These are phyloP conservation scores for Aspergillus steynii DNA, from an alignment of 495 filamentous ascomycete species.

Conservation along the genomic window DNA sequence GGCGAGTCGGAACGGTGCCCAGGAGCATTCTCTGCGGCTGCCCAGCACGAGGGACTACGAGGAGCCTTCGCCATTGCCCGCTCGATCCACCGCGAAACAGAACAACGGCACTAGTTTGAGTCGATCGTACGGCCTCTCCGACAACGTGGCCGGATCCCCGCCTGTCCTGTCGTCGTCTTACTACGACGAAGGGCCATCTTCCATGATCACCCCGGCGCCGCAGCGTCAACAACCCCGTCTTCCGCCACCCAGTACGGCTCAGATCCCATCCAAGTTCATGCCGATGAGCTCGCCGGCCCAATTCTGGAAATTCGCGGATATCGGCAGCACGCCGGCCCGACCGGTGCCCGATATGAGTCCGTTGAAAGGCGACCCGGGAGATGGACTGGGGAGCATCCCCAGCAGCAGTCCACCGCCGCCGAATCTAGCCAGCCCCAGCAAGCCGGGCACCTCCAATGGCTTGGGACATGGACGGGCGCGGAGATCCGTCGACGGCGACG, in stretches of 20 bases:
- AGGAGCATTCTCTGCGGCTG: slow-evolving; percentile 38
- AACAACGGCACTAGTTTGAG: slow-evolving; percentile 51
- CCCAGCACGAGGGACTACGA: slow-evolving; percentile 48
- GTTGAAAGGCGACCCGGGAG: slow-evolving; percentile 50
- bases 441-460: slow-evolving; percentile 42
- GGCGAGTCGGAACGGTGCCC: slow-evolving; percentile 32
- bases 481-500: slow-evolving; percentile 35
- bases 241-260: slow-evolving; percentile 84
- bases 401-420: slow-evolving; percentile 66
- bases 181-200: slow-evolving; percentile 54
- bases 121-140: slow-evolving; percentile 57
- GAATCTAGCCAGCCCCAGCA: slow-evolving; percentile 48
- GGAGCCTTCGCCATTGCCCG: slow-evolving; percentile 55
- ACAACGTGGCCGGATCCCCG: slow-evolving; percentile 61
- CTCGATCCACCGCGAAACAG: slow-evolving; percentile 51
- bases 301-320: slow-evolving; percentile 83
- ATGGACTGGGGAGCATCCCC: slow-evolving; percentile 53
- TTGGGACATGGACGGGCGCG: slow-evolving; percentile 32
- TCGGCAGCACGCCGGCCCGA: slow-evolving; percentile 76
- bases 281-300: slow-evolving; percentile 94
- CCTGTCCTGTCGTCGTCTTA: slow-evolving; percentile 71
- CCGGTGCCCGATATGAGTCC: slow-evolving; percentile 62
- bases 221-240: slow-evolving; percentile 78
- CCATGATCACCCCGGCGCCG: slow-evolving; percentile 82
- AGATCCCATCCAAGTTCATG: slow-evolving; percentile 91